A percentile compares a stretch with the other conserved stretches of the same genome.
phyloP scores from a whole-genome alignment of 2,329 filamentous ascomycete species.

The Drechslera avenae region DNA sequence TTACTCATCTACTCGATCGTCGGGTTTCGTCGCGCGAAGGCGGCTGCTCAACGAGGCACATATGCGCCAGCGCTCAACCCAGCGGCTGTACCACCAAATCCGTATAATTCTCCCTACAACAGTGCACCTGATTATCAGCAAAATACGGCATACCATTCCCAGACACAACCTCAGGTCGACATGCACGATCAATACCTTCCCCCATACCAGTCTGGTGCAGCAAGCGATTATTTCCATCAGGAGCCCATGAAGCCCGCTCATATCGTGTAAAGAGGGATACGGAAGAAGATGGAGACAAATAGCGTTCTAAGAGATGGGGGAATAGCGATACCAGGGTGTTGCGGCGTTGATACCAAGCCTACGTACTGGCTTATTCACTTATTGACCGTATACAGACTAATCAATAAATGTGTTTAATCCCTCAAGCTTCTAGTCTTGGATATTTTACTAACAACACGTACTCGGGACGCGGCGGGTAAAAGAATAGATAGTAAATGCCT shows the following conservation, averaged over 20 bases:
- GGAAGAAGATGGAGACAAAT: neutral
- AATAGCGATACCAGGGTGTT: neutral
- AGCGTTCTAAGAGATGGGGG: neutral
- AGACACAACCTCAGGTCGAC: slow-evolving; percentile 18
- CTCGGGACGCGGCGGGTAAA: too few relatives aligned
- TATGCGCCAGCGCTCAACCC: slow-evolving; percentile 44
- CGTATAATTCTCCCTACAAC: slow-evolving; percentile 24
- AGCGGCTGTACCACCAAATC: slow-evolving; percentile 16
- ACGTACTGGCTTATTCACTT: too few relatives aligned
- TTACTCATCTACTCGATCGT: slow-evolving; percentile 50
- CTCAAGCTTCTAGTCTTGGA: too few relatives aligned
- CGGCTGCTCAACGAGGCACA: slow-evolving; percentile 38
- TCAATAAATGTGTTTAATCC: too few relatives aligned
- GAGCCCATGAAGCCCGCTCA: slow-evolving; percentile 36
- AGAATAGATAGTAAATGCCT: too few relatives aligned
- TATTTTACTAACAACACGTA: too few relatives aligned
- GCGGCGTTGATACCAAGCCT: too few relatives aligned
- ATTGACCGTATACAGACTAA: too few relatives aligned
- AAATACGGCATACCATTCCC: slow-evolving; percentile 35
- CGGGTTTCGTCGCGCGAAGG: slow-evolving; percentile 44
- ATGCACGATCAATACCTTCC: slow-evolving; percentile 26
- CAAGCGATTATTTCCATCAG: slow-evolving; percentile 31
- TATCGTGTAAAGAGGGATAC: slow-evolving; percentile 24
- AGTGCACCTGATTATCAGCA: slow-evolving; percentile 27
- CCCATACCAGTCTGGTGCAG: slow-evolving; percentile 25